These are phyloP conservation scores for Saksenaea oblongispora DNA, from an alignment of 371 early-diverging fungal genomes.

Conservation along the genomic window DNA sequence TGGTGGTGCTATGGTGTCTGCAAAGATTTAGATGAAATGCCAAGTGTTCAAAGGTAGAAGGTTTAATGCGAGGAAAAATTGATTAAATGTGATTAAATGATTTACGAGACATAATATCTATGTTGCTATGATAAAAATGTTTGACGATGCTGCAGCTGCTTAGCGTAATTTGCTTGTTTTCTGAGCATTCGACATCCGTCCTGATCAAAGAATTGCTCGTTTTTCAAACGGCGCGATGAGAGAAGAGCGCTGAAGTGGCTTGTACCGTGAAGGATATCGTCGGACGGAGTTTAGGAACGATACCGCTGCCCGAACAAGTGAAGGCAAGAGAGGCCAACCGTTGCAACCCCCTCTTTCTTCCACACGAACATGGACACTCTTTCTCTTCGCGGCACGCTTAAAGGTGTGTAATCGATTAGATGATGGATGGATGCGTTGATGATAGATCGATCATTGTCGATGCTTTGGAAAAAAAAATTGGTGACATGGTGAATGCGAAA, in stretches of 20 bases:
- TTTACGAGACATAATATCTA: too few species aligned
- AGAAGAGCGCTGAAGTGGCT: neutral
- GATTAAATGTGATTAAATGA: too few species aligned
- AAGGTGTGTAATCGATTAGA: conserved; percentile 19
- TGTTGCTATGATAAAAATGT: too few species aligned
- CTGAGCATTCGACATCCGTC: too few species aligned
- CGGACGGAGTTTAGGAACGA: neutral
- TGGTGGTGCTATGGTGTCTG: conserved; percentile 67
- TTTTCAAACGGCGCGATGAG: too few species aligned
- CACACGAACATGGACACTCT: conserved; percentile 41
- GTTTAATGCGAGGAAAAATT: too few species aligned
- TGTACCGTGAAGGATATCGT: neutral
- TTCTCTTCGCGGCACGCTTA: conserved; percentile 47
- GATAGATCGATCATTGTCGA: conserved; percentile 7
- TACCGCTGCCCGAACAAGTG: neutral
- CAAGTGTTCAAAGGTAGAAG: too few species aligned
- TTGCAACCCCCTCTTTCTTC: conserved; percentile 20
- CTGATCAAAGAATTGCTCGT: too few species aligned
- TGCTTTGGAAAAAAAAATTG: neutral
- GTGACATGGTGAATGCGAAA: neutral
- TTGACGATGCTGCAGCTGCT: too few species aligned
- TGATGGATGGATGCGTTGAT: conserved; percentile 27
- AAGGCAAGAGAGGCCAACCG: neutral
- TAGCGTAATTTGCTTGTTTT: too few species aligned
- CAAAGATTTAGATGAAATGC: conserved; percentile 36